Conservation (phyloP, 139 green algal genomes). For the Coelastrella sp. region DNA sequence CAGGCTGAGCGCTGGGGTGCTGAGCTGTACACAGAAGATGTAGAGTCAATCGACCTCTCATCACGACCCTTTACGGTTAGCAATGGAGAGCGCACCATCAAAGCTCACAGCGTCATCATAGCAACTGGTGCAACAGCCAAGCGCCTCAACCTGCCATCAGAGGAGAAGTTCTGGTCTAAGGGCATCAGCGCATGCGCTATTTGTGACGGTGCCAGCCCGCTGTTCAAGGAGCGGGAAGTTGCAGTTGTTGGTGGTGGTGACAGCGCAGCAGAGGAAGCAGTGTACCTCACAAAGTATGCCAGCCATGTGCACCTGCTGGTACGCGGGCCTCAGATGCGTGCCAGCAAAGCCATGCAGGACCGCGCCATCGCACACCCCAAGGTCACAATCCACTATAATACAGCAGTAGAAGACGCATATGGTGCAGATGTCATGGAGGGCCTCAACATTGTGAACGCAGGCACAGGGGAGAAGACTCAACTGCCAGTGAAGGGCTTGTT, state of each 20-base stretch:
- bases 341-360: conserved; percentile 92
- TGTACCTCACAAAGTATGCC: conserved; percentile 99
- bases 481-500: conserved; percentile 93
- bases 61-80: conserved; percentile 85
- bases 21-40: conserved; percentile 94
- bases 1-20: conserved; percentile 97
- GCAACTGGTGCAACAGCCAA: conserved; percentile 96
- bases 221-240: conserved; percentile 90
- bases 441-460: not conserved
- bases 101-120: conserved; percentile 92
- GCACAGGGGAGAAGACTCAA: conserved; percentile 63
- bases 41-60: conserved; percentile 90
- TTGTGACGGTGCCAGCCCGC: conserved; percentile 92
- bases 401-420: conserved; percentile 81
- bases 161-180: conserved; percentile 92
- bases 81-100: conserved; percentile 75
- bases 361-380: conserved; percentile 54
- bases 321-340: conserved; percentile 82
- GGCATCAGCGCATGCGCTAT: conserved; percentile 98
- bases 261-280: conserved; percentile 94
- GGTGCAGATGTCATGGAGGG: conserved; percentile 69
- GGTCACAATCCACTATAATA: conserved; percentile 87
- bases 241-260: conserved; percentile 98
- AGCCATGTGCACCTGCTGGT: conserved; percentile 96
- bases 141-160: conserved; percentile 88